Evolutionary conservation across 805 yeast genomes (phyloP).

Genomic region (Zygosaccharomyces rouxii): DNA sequence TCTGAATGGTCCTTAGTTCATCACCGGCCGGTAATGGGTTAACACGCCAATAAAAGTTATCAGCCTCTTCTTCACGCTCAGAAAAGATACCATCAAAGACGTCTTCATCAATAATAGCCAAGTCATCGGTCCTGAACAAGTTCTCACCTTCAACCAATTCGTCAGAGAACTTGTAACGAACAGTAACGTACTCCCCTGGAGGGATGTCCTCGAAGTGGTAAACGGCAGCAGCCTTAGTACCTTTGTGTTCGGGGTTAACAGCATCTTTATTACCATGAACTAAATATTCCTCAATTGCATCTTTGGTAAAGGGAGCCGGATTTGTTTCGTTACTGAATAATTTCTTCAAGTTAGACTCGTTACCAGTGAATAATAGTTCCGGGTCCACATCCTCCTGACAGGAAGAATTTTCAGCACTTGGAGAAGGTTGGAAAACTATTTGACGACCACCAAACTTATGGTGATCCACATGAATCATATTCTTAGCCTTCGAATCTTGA

Average conservation of each 20-base stretch:
- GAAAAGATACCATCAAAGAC: slow-evolving; percentile 65
- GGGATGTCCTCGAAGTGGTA: slow-evolving; percentile 77
- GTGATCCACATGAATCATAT: slow-evolving; percentile 57
- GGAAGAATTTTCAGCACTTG: slow-evolving; percentile 31
- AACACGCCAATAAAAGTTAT: slow-evolving; percentile 84
- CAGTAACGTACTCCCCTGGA: slow-evolving; percentile 79
- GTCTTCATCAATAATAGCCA: slow-evolving; percentile 58
- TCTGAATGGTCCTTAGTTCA: slow-evolving; percentile 73
- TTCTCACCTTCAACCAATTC: slow-evolving; percentile 22
- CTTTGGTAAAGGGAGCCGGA: slow-evolving; percentile 62
- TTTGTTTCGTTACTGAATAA: slow-evolving; percentile 60
- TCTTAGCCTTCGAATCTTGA: slow-evolving; percentile 35
- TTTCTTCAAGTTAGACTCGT: slow-evolving; percentile 71
- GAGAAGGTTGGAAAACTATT: slow-evolving; percentile 76
- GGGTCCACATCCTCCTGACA: slow-evolving; percentile 64
- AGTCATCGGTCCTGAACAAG: slow-evolving; percentile 32
- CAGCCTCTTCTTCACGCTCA: slow-evolving; percentile 80
- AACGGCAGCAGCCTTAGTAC: slow-evolving; percentile 86
- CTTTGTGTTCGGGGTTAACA: slow-evolving; percentile 64
- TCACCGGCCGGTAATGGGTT: slow-evolving; percentile 81
- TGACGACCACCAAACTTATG: slow-evolving; percentile 63
- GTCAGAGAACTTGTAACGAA: slow-evolving; percentile 67
- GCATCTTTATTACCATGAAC: slow-evolving; percentile 51
- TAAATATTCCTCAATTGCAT: slow-evolving; percentile 84
- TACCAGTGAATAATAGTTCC: slow-evolving; percentile 75